Base-by-base conservation (phyloP, 179 eudicot genomes). In the Spergularia azorica region DNA sequence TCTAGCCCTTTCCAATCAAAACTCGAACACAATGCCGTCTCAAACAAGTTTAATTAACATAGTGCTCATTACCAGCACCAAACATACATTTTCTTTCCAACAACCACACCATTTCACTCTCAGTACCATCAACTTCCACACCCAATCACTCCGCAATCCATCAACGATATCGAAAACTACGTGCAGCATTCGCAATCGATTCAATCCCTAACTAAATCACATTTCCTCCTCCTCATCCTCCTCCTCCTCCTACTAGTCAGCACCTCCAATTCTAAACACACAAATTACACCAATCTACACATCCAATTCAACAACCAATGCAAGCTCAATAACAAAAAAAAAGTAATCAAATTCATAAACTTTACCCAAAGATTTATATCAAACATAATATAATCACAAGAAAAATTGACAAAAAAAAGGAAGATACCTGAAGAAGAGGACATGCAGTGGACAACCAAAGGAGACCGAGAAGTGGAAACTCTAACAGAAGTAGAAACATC, bases 401-500 rank as follows among this genome's bases (percentile, higher is more conserved):
- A 59, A 13, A 56, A 57, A 69, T 11, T 55, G 26, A 2, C 39
- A 32, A 57, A 51, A 5, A 46, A 26, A 66, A 7, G 16, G 32
- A 26, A 32, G 64, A 6, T 21, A 84, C 95, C 93, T 79, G 93
- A 59, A 15, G 63, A 75, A 64, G 89, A 14, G 50, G 93, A 87
- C 91, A 86, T 86, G 87, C 91, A 89, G 8, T 79, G 90, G 73
- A 92, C 84, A 26, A 78, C 84, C 78, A 86, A 64, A 14, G 87
- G 83, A 64, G 88, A 77, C 43, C 80, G 73, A 15, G 86, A 80
- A 65, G 52, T 83, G 3, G 87, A 80, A 76, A 81, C 75, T 74
- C 84, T 90, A 65, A 83, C 67, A 71, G 74, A 74, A 6, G 74
- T 46, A 6, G 71, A 60, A 7, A 63, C 67, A 63, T 80, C 76